Evolutionary conservation across 345 rosid genomes (phyloP).

Genomic region (Firmiana major): DNA sequence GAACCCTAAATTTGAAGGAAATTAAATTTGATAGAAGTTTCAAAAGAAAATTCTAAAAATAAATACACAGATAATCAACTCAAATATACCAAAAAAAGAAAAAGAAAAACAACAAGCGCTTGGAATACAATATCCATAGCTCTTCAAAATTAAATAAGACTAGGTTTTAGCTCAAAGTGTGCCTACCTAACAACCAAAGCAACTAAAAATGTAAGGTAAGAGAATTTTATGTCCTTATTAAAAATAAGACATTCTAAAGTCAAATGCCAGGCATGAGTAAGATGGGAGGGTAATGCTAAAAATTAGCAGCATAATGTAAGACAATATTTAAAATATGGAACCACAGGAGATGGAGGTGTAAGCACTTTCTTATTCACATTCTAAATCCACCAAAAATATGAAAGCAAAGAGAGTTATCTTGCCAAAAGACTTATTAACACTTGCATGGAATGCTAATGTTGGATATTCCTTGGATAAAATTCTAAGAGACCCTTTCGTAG

Average conservation of each 20-base stretch:
- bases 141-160: background rate
- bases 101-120: background rate
- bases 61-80: background rate
- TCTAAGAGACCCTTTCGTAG: slow-evolving; percentile 92
- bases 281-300: background rate
- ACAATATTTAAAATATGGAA: background rate
- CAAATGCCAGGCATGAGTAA: background rate
- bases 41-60: slow-evolving; percentile 6
- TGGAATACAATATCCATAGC: background rate
- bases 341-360: background rate
- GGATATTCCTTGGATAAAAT: slow-evolving; percentile 87
- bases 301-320: background rate
- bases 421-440: slow-evolving; percentile 86
- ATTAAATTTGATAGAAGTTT: background rate
- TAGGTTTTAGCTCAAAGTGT: background rate
- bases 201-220: background rate
- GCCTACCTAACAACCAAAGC: background rate
- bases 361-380: background rate
- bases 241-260: background rate
- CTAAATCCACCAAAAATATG: background rate
- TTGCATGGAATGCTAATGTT: slow-evolving; percentile 95
- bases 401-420: slow-evolving; percentile 47
- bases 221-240: background rate
- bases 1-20: slow-evolving; percentile 60
- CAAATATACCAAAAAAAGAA: background rate